Evolutionary conservation across 192 early-diverging fungal species (phyloP), one percentile per base, ranked within the genome.

Genomic region (Umbelopsis sp.): DNA sequence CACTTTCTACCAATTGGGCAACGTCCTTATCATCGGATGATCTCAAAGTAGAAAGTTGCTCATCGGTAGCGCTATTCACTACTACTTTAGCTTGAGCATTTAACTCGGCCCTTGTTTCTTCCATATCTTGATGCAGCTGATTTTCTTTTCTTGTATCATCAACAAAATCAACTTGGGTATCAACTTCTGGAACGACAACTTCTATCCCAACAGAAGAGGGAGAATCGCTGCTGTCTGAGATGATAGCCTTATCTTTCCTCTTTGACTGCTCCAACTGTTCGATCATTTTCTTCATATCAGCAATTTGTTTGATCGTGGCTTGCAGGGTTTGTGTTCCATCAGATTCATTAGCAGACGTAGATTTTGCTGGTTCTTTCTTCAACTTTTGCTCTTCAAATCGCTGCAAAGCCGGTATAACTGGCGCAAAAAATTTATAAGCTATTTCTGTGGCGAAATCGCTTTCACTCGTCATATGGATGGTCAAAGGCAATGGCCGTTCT

Each of bases 231-330:
- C 30, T 25, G 13, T 61, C 55, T 16, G 55, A 61, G 13, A 16
- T 16, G 8, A 5, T 15, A 7, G 27, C 11, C 33, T 61, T 61
- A 3, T 61, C 55, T 30, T 61, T 61, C 55, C 30, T 61, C 27
- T 61, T 61, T 16, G 30, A 61, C 27, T 61, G 55, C 55, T 61
- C 55, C 55, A 61, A 27, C 16, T 61, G 55, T 35, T 61, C 55
- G 13, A 61, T 61, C 55, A 61, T 61, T 30, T 61, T 61, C 55
- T 61, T 61, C 55, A 61, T 61, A 18, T 61, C 55, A 15, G 55
- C 55, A 18, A 61, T 61, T 16, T 61, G 55, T 16, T 61, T 61
- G 55, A 61, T 35, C 27, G 27, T 61, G 13, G 55, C 55, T 30
- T 25, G 27, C 55, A 61, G 30, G 15, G 55, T 12, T 16, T 35